These are phyloP conservation scores for Linnemannia exigua DNA, from an alignment of 192 early-diverging fungal genomes.

Conservation along the genomic window DNA sequence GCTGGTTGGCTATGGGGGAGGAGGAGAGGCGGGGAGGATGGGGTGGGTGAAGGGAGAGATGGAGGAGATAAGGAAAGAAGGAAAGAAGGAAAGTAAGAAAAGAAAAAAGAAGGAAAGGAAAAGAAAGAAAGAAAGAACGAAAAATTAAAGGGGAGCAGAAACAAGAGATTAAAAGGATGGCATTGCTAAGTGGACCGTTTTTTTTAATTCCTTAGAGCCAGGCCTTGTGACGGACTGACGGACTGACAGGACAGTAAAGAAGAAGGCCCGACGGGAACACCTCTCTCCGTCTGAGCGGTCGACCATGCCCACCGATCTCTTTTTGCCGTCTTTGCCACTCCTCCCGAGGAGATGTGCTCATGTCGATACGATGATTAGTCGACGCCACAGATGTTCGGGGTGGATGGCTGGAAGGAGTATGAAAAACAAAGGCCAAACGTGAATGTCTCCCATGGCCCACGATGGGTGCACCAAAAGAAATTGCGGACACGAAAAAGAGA, in stretches of 20 bases:
- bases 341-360: slow-evolving; percentile 6
- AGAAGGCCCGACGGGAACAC: neutral
- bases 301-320: neutral
- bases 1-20: neutral
- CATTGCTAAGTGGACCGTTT: neutral
- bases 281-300: too few relatives aligned
- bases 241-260: neutral
- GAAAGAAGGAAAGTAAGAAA: neutral
- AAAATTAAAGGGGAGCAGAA: neutral
- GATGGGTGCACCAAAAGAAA: neutral
- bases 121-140: neutral
- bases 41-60: neutral
- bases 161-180: neutral
- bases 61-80: neutral
- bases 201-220: neutral
- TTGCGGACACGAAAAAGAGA: neutral
- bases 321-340: neutral
- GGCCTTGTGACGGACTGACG: neutral
- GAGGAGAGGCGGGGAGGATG: neutral
- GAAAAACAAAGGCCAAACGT: neutral
- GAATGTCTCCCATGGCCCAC: neutral
- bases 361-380: neutral
- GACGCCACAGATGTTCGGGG: neutral
- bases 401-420: neutral
- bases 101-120: neutral